Base-by-base conservation (phyloP, 2,329 filamentous ascomycete genomes). In the Purpureocillium takamizusanense region DNA sequence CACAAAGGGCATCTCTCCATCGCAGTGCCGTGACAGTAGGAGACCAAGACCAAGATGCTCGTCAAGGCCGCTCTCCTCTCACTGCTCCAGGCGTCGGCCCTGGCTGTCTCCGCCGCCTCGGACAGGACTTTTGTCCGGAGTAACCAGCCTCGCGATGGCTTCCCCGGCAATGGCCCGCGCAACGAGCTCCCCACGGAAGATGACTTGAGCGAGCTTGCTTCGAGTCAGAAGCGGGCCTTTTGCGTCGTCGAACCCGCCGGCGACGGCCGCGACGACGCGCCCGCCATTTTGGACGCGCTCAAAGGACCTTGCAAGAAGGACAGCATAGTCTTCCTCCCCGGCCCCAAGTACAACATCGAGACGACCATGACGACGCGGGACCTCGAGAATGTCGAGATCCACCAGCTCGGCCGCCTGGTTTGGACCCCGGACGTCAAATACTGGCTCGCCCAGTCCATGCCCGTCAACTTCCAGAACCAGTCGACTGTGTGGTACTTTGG, bases 381-480 rank as follows among this genome's bases (percentile, higher is more conserved):
- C 12, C 50, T 65, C 21, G 33, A 51, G 8, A 46, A 63, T 31
- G 58, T 66, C 21, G 59, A 65, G 31, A 72, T 73, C 13, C 64
- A 74, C 37, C 68, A 58, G 33, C 49, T 50, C 31, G 61, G 61
- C 7, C 50, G 50, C 32, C 43, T 64, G 18, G 51, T 60, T 15
- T 70, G 67, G 62, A 61, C 59, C 36, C 56, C 57, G 2, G 59
- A 72, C 42, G 65, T 74, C 8, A 43, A 57, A 7, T 76, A 75
- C 52, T 76, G 72, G 72, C 61, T 71, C 1, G 59, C 59, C 9
- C 58, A 70, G 29, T 71, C 68, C 6, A 60, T 75, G 43, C 60
- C 66, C 0, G 59, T 76, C 7, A 68, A 65, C 4, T 76, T 71
- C 48, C 72, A 77, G 50, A 74, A 76, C 44, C 71, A 74, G 43